A percentile compares a stretch with the other conserved stretches of the same genome.
phyloP scores from a whole-genome alignment of 345 rosid species.

The Rhodamnia rubescens region DNA sequence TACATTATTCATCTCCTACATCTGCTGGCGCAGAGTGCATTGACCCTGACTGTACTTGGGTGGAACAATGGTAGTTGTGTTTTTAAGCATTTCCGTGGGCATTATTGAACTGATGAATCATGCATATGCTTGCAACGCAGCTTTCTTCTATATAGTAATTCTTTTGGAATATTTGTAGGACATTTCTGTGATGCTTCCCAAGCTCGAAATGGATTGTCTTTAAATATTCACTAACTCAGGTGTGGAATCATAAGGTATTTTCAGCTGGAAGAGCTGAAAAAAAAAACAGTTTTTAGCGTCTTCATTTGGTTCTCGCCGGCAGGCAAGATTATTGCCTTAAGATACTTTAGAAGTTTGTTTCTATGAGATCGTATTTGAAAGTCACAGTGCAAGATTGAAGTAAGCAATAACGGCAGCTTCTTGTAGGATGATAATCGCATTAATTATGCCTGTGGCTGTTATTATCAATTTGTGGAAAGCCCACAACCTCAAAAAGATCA shows the following conservation, averaged over 20 bases:
- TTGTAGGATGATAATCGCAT: background rate
- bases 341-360: background rate
- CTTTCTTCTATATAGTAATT: background rate
- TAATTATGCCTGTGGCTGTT: background rate
- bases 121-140: background rate
- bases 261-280: background rate
- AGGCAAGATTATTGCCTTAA: background rate
- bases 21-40: conserved; percentile 91
- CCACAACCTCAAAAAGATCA: background rate
- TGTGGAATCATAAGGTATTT: background rate
- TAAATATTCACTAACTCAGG: background rate
- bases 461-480: background rate
- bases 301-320: background rate
- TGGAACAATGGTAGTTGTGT: conserved; percentile 71
- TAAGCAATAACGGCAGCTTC: background rate
- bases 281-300: background rate
- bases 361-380: background rate
- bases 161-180: background rate
- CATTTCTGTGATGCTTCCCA: background rate
- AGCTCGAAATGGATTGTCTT: background rate
- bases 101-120: background rate
- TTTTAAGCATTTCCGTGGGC: background rate
- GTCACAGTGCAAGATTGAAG: background rate
- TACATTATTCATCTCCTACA: conserved; percentile 56
- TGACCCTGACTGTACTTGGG: conserved; percentile 77